Evolutionary conservation across 179 eudicot genomes (phyloP).

Genomic region (Sideroxylon spinosum): DNA sequence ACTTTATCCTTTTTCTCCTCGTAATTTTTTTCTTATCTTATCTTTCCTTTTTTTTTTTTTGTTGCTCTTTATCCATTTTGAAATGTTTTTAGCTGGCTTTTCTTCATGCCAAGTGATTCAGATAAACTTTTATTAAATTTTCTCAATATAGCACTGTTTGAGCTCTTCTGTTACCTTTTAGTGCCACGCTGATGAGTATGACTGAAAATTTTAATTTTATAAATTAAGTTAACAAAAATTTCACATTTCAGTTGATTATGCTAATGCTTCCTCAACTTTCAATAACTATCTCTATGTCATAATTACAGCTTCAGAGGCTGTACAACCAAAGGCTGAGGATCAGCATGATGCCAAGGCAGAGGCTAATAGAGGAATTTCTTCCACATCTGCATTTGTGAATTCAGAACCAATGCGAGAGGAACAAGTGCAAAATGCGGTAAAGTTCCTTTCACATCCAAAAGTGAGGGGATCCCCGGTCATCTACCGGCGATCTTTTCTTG

Average conservation of each 20-base stretch:
- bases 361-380: constrained; percentile 36
- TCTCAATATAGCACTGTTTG: no score
- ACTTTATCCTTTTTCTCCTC: background rate
- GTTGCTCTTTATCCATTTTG: background rate
- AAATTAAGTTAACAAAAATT: background rate
- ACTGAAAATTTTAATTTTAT: background rate
- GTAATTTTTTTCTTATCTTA: no score
- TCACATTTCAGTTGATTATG: constrained; percentile 4
- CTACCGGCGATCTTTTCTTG: constrained; percentile 88
- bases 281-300: background rate
- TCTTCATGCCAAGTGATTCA: background rate
- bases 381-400: constrained; percentile 69
- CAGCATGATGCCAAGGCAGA: constrained; percentile 36
- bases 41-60: no score
- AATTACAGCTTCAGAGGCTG: constrained; percentile 31
- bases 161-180: no score
- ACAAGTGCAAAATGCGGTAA: constrained; percentile 85
- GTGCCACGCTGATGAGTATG: background rate
- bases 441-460: constrained; percentile 91
- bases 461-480: constrained; percentile 87
- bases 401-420: constrained; percentile 85
- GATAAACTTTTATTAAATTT: background rate
- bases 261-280: background rate
- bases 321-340: constrained; percentile 29
- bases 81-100: background rate